Conservation (phyloP, 164 flowering plant species). For the Chimonanthus praecox region DNA sequence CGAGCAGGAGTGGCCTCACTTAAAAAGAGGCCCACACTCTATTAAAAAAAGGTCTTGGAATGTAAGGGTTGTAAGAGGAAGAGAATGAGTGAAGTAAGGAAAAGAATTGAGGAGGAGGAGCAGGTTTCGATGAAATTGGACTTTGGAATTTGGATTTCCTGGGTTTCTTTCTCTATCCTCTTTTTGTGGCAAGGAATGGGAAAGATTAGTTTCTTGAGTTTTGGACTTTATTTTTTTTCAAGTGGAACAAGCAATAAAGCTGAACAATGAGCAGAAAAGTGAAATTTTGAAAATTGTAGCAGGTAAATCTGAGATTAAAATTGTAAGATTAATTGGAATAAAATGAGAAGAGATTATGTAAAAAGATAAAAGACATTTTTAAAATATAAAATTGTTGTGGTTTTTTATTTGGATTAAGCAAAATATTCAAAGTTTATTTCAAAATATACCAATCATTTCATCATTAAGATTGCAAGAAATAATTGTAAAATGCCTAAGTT, state of each 20-base stretch:
- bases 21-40: too few species aligned
- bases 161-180: constrained; percentile 26
- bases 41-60: constrained; percentile 44
- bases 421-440: too few species aligned
- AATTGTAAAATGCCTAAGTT: too few species aligned
- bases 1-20: too few species aligned
- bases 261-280: not conserved
- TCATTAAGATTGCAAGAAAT: too few species aligned
- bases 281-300: not conserved
- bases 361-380: too few species aligned
- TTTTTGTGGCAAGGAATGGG: constrained; percentile 1
- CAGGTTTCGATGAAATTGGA: constrained; percentile 19
- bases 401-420: too few species aligned
- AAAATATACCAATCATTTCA: too few species aligned
- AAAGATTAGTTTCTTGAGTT: not conserved
- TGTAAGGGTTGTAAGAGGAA: constrained; percentile 24
- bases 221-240: not conserved
- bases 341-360: too few species aligned
- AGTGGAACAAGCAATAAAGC: not conserved
- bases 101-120: constrained; percentile 14
- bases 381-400: too few species aligned
- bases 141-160: constrained; percentile 34
- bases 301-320: not conserved
- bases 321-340: not conserved
- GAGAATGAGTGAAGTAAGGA: constrained; percentile 15